A percentile compares a stretch with the other conserved stretches of the same genome.
Conservation (phyloP, 2,329 filamentous ascomycete species). For the Biscogniauxia marginata region DNA sequence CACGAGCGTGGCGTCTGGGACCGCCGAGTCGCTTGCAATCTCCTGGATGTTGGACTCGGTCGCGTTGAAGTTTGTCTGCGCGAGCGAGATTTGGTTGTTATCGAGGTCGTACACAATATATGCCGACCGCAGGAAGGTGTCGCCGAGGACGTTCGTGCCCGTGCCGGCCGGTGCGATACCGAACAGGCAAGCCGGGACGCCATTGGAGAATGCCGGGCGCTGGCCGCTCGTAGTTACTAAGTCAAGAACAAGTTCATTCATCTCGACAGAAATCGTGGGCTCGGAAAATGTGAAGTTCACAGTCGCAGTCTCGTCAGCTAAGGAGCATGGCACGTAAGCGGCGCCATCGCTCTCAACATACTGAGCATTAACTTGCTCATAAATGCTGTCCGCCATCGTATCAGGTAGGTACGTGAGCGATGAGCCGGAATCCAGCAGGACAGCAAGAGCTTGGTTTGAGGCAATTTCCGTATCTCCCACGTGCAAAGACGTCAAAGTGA, state of each 20-base stretch:
- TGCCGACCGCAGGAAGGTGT: slow-evolving; percentile 72
- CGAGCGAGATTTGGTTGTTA: slow-evolving; percentile 70
- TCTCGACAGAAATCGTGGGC: slow-evolving; percentile 52
- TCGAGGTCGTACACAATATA: slow-evolving; percentile 74
- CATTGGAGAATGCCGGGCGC: slow-evolving; percentile 52
- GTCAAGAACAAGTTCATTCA: slow-evolving; percentile 60
- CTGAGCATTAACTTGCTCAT: slow-evolving; percentile 41
- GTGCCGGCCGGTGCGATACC: slow-evolving; percentile 60
- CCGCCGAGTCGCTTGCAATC: slow-evolving; percentile 49
- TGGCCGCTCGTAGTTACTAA: slow-evolving; percentile 45
- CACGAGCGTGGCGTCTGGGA: slow-evolving; percentile 56
- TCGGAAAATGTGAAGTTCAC: slow-evolving; percentile 56
- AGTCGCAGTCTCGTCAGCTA: slow-evolving; percentile 40
- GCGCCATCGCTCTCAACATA: slow-evolving; percentile 53
- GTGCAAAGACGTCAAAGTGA: slow-evolving; percentile 63
- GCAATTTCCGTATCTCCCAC: slow-evolving; percentile 44
- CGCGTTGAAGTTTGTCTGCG: slow-evolving; percentile 63
- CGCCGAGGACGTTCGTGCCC: slow-evolving; percentile 63
- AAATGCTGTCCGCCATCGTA: slow-evolving; percentile 43
- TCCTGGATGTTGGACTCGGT: slow-evolving; percentile 51
- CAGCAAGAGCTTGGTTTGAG: slow-evolving; percentile 54
- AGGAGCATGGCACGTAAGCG: slow-evolving; percentile 62
- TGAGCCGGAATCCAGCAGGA: slow-evolving; percentile 70
- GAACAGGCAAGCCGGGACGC: slow-evolving; percentile 61
- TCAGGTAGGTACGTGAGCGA: slow-evolving; percentile 67